Base-by-base conservation (phyloP, 2,329 filamentous ascomycete species). In the Cladophialophora chaetospira region DNA sequence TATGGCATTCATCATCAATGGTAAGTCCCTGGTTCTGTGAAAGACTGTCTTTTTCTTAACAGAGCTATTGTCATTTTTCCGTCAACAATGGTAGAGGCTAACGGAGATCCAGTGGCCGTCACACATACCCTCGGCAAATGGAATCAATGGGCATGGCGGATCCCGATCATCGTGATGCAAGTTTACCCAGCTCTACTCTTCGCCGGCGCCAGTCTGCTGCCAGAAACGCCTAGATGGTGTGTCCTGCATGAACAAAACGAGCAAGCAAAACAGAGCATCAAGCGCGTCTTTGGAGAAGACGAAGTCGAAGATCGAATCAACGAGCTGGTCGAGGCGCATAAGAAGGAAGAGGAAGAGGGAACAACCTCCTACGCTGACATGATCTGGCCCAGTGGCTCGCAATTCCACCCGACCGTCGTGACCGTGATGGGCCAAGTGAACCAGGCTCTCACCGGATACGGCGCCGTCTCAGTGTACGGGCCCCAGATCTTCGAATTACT, bases 361-460 rank as follows among this genome's bases (percentile, higher is more conserved):
- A 70, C 69, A 13, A 73, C 83, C 5, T 71, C 74, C 8, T 86
- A 85, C 63, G 70, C 72, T 53, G 79, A 85, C 59, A 85, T 86
- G 83, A 66, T 86, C 3, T 78, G 74, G 0, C 82, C 81, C 0
- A 69, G 73, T 0, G 76, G 81, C 36, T 70, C 73, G 8, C 82
- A 85, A 59, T 85, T 84, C 63, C 83, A 86, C 62, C 82, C 83
- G 0, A 84, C 81, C 1, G 74, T 84, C 63, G 72, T 86, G 21
- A 83, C 82, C 0, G 73, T 86, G 45, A 85, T 86, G 82, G 82
- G 82, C 1, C 82, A 86, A 67, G 69, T 85, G 63, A 85, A 85
- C 63, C 83, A 86, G 67, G 80, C 80, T 1, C 68, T 83, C 48
- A 82, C 80, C 0, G 79, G 80, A 6, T 84, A 83, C 53, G 81